Base-by-base conservation (phyloP, 371 early-diverging fungal species). In the Apophysomyces variabilis region DNA sequence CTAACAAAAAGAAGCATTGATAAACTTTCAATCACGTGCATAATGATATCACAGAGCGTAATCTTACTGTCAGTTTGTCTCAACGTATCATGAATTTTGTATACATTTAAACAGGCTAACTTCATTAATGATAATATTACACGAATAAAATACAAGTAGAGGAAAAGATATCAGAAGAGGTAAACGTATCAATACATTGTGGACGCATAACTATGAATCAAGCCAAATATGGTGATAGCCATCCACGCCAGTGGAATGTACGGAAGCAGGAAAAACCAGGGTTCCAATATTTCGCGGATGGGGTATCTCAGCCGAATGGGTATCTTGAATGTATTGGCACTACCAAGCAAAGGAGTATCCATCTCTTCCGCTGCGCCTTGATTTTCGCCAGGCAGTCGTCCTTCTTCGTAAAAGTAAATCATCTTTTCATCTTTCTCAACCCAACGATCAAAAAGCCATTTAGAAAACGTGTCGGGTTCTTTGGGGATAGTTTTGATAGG, bases 391-490 rank as follows among this genome's bases (percentile, higher is more conserved):
- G 90, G 88, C 65, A 96, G 92, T 46, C 67, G 68, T 14, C 95
- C 93, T 9, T 80, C 78, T 47, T 83, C 70, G 65, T 94, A 93
- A 82, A 91, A 96, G 54, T 85, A 77, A 7, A 82, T 80, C 85
- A 96, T 78, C 62, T 91, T 70, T 38, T 78, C 76, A 66, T 96
- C 96, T 77, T 96, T 96, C 66, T 93, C 92, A 35, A 76, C 66
- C 87, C 91, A 96, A 45, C 89, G 75, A 11, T 82, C 73, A 39
- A 88, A 77, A 47, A 95, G 77, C 95, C 96, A 96, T 41, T 75
- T 61, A 6, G 85, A 69, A 68, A 94, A 96, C 26, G 67, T 76
- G 3, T 87, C 85, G 4, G 85, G 77, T 14, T 84, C 84, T 1
- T 71, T 70, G 3, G 95, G 95, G 50, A 95, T 79, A 16, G 80